Evolutionary conservation across 1,139 yeast species (phyloP).

Genomic region (Taphrina pruni): DNA sequence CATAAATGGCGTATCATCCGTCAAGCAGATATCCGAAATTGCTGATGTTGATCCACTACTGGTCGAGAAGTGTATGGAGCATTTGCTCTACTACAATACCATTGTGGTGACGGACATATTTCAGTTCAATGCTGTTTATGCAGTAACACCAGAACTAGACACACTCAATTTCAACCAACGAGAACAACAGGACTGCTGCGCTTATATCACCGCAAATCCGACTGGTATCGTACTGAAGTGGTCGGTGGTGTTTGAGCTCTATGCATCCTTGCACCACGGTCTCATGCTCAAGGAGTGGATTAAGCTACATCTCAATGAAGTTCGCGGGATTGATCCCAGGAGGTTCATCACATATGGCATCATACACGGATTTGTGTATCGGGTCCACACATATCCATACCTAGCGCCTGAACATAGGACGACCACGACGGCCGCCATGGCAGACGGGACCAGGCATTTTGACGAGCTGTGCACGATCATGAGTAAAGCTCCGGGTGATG

Average conservation of each 20-base stretch:
- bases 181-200: slow-evolving; percentile 84
- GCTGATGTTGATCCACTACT: slow-evolving; percentile 81
- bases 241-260: slow-evolving; percentile 66
- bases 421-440: slow-evolving; percentile 57
- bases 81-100: slow-evolving; percentile 86
- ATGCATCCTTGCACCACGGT: slow-evolving; percentile 79
- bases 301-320: slow-evolving; percentile 62
- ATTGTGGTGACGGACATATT: slow-evolving; percentile 82
- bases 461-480: slow-evolving; percentile 78
- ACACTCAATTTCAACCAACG: slow-evolving; percentile 66
- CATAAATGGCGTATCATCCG: slow-evolving; percentile 86
- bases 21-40: slow-evolving; percentile 73
- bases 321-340: slow-evolving; percentile 76
- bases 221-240: slow-evolving; percentile 53
- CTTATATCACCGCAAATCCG: slow-evolving; percentile 60
- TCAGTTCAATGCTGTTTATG: slow-evolving; percentile 86
- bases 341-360: slow-evolving; percentile 87
- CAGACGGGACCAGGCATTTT: slow-evolving; percentile 66
- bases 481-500: slow-evolving; percentile 62
- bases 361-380: slow-evolving; percentile 75
- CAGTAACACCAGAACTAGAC: slow-evolving; percentile 81
- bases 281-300: slow-evolving; percentile 75
- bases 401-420: slow-evolving; percentile 53
- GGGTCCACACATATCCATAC: slow-evolving; percentile 80
- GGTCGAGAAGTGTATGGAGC: slow-evolving; percentile 87